Evolutionary conservation across 108 stramenopile species (phyloP).

Genomic region (Cyclotella cryptica): DNA sequence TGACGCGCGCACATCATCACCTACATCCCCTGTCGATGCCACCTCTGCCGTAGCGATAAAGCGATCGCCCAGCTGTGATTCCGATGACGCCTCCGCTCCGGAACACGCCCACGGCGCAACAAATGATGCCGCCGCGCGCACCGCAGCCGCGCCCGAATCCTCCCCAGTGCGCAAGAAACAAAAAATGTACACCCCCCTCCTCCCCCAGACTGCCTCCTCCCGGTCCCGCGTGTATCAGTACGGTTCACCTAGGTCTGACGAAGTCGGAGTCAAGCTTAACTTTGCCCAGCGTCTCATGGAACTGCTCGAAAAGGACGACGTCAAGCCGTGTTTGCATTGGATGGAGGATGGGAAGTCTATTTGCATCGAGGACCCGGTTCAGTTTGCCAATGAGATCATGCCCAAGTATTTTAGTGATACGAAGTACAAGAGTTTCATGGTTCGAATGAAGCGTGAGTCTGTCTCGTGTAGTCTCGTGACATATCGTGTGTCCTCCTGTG

Average conservation of each 20-base stretch:
- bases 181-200: constrained; percentile 19
- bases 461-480: neutral
- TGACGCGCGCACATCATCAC: too few relatives aligned
- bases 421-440: constrained; percentile 32
- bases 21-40: too few relatives aligned
- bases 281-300: constrained; percentile 24
- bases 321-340: constrained; percentile 13
- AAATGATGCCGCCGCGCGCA: neutral
- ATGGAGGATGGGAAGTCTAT: neutral
- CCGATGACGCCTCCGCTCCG: too few relatives aligned
- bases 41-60: too few relatives aligned
- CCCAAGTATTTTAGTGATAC: constrained; percentile 22
- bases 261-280: constrained; percentile 6
- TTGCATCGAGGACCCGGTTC: neutral
- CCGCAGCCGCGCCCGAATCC: neutral
- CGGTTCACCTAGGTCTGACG: neutral
- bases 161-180: constrained; percentile 11
- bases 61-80: too few relatives aligned
- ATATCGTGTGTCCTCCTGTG: neutral
- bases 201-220: neutral
- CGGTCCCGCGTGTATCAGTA: too few relatives aligned
- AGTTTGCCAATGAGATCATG: constrained; percentile 9
- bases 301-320: constrained; percentile 11
- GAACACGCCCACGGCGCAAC: too few relatives aligned
- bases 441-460: constrained; percentile 19